A percentile compares a stretch with the other conserved stretches of the same genome.
phyloP scores from a whole-genome alignment of 1,284 basidiomycete species.

The Ganoderma lucidum region DNA sequence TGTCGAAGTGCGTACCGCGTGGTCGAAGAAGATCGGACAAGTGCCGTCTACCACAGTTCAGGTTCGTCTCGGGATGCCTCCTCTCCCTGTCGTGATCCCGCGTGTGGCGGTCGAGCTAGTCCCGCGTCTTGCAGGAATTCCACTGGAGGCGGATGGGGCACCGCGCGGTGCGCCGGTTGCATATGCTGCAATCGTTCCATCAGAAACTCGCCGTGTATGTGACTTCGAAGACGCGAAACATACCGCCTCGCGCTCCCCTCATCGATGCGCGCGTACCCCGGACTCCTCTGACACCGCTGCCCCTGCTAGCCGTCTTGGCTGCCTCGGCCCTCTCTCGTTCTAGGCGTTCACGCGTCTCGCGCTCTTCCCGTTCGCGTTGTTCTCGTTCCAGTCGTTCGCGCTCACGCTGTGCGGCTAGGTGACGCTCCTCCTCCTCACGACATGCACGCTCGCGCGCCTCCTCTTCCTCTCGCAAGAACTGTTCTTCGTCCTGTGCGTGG shows the following conservation, averaged over 20 bases:
- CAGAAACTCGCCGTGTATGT: not conserved
- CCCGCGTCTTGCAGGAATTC: conserved; percentile 23
- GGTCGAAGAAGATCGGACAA: not conserved
- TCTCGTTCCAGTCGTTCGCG: conserved; percentile 53
- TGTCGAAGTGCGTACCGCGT: not conserved
- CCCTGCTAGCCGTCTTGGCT: conserved; percentile 31
- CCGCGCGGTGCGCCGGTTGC: conserved; percentile 18
- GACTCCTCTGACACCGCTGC: conserved; percentile 47
- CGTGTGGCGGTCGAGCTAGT: conserved; percentile 17
- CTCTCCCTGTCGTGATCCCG: conserved; percentile 16
- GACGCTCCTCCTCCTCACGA: conserved; percentile 3
- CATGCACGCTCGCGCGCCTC: conserved; percentile 4
- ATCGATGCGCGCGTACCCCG: conserved; percentile 49
- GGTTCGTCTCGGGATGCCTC: not conserved
- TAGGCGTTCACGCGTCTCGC: conserved; percentile 54
- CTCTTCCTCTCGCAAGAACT: conserved; percentile 39
- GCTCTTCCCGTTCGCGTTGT: conserved; percentile 56
- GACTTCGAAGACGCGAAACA: not conserved
- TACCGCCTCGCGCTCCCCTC: conserved; percentile 35
- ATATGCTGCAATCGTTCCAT: conserved; percentile 7
- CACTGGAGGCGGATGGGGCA: conserved; percentile 11
- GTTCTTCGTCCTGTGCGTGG: conserved; percentile 61
- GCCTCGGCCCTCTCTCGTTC: conserved; percentile 37
- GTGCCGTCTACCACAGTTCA: not conserved
- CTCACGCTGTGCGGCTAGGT: conserved; percentile 54